These are phyloP conservation scores for Rhexocercosporidium sp. DNA, from an alignment of 2,329 filamentous ascomycete species.

Conservation along the genomic window DNA sequence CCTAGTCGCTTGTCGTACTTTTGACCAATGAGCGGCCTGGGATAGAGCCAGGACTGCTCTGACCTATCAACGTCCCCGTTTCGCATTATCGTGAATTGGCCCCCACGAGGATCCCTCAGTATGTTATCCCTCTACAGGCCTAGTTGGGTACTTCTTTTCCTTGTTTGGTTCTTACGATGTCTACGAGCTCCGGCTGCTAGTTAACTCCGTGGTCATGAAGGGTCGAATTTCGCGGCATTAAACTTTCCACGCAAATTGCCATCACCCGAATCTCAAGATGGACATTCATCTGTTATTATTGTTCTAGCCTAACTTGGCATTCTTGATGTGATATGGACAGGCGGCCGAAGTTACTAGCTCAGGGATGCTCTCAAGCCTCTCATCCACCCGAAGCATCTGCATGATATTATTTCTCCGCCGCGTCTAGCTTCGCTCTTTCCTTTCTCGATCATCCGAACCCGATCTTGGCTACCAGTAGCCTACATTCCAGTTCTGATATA, in stretches of 20 bases:
- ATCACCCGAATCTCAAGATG: background rate
- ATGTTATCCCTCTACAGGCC: background rate
- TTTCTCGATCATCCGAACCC: background rate
- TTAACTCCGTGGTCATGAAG: background rate
- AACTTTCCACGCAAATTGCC: background rate
- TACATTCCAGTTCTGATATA: background rate
- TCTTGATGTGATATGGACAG: background rate
- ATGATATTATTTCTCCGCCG: background rate
- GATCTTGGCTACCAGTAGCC: background rate
- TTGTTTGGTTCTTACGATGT: background rate
- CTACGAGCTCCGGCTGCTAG: background rate
- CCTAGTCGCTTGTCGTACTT: conserved; percentile 12
- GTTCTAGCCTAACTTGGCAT: background rate
- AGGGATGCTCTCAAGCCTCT: background rate
- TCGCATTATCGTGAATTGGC: background rate
- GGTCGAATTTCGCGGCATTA: background rate
- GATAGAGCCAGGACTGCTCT: background rate
- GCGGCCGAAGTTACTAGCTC: background rate
- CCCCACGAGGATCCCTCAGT: background rate
- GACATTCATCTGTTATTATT: background rate
- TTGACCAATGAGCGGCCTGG: background rate
- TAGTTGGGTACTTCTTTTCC: background rate
- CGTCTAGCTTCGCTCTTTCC: background rate
- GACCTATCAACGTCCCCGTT: conserved; percentile 3
- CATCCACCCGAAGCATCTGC: background rate